A percentile compares a stretch with the other conserved stretches of the same genome.
Conservation (phyloP, 2,329 filamentous ascomycete species). For the Aspergillus versicolor region DNA sequence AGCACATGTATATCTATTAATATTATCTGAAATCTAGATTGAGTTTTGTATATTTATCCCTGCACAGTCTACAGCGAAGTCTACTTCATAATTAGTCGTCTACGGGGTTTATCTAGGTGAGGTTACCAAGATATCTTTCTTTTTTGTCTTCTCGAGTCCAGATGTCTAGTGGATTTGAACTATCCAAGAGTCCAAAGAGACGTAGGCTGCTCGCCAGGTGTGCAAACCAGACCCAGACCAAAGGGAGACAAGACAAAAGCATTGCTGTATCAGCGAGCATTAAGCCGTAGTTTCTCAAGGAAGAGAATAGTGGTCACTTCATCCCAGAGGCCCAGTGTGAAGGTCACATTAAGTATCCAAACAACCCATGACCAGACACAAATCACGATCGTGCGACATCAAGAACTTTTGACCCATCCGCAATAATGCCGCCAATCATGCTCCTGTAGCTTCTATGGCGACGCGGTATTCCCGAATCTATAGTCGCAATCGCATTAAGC, state of each 20-base stretch:
- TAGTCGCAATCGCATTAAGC: slow-evolving; percentile 20
- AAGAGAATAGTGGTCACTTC: slow-evolving; percentile 1
- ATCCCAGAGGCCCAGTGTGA: neutral
- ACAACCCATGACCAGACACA: slow-evolving; percentile 10
- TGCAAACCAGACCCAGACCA: neutral
- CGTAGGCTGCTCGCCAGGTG: neutral
- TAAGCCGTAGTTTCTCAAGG: slow-evolving; percentile 3
- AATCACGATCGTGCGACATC: slow-evolving; percentile 15
- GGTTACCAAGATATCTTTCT: neutral
- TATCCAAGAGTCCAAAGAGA: slow-evolving; percentile 2
- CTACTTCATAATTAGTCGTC: neutral
- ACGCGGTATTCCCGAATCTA: slow-evolving; percentile 23
- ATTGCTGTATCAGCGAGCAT: slow-evolving; percentile 3
- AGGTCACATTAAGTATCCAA: slow-evolving; percentile 6
- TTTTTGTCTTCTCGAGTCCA: slow-evolving; percentile 1
- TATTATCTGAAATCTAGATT: neutral
- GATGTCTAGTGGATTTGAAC: slow-evolving; percentile 7
- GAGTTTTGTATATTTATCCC: neutral
- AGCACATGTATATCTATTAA: neutral
- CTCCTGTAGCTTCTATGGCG: slow-evolving; percentile 24
- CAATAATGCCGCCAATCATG: slow-evolving; percentile 16
- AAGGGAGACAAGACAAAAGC: neutral
- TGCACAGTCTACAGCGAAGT: neutral
- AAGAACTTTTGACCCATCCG: slow-evolving; percentile 21
- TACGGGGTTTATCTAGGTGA: neutral